Evolutionary conservation across 2,329 filamentous ascomycete genomes (phyloP).

Genomic region (Exophiala spinifera): DNA sequence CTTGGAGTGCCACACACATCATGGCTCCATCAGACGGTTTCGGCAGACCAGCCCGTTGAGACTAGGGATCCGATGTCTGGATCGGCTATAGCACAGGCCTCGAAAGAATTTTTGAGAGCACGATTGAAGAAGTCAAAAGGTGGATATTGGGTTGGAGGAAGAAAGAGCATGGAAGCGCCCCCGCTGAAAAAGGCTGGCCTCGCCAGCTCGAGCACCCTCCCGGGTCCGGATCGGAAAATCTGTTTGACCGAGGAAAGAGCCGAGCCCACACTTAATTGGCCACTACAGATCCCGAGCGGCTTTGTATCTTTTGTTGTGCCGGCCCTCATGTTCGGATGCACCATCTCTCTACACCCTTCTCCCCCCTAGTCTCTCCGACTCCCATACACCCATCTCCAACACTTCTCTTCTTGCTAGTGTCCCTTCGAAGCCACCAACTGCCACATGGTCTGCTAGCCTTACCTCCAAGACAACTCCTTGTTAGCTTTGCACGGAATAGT

Average conservation of each 20-base stretch:
- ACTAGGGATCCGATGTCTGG: background rate
- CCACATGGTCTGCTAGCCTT: no score
- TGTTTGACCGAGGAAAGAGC: slow-evolving; percentile 13
- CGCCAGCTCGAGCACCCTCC: background rate
- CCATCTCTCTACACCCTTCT: no score
- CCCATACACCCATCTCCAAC: no score
- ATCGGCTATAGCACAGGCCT: background rate
- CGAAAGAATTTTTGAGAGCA: background rate
- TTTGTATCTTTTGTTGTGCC: background rate
- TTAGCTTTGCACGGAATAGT: no score
- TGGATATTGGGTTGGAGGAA: background rate
- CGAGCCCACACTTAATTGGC: slow-evolving; percentile 8
- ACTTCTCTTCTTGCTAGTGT: no score
- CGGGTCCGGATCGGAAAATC: slow-evolving; percentile 25
- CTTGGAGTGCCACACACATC: background rate
- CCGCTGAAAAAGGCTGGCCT: background rate
- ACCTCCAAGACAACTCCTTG: no score
- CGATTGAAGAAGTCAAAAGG: background rate
- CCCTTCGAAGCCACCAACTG: no score
- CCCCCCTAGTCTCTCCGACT: no score
- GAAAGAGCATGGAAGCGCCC: background rate
- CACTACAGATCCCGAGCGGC: slow-evolving; percentile 9
- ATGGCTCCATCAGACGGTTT: background rate
- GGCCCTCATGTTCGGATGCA: no score
- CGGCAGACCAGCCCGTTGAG: background rate